Evolutionary conservation across 352 stramenopile genomes (phyloP).

Genomic region (Blastocystis sp.): DNA sequence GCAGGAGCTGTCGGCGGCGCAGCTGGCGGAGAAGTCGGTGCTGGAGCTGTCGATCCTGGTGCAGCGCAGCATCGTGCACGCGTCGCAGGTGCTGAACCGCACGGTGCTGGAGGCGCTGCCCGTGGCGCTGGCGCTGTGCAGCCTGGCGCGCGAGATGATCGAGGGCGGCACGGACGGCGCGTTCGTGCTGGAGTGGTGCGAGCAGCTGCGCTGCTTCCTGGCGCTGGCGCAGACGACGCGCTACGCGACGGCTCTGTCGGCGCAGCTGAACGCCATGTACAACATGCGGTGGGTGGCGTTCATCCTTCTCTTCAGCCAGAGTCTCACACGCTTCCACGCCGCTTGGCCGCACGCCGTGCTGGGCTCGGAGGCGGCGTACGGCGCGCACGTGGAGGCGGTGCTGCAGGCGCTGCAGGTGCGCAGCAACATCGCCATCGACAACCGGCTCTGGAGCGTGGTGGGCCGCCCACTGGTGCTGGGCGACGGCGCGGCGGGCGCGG

Average conservation of each 20-base stretch:
- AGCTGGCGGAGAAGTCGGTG: slow-evolving; percentile 15
- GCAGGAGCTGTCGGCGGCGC: neutral
- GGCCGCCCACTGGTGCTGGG: slow-evolving; percentile 30
- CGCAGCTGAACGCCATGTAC: neutral
- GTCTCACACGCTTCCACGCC: neutral
- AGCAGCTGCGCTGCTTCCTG: neutral
- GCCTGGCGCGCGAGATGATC: neutral
- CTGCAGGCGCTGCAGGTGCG: slow-evolving; percentile 2
- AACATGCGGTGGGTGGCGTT: slow-evolving; percentile 53
- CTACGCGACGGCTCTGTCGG: neutral
- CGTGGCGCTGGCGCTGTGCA: neutral
- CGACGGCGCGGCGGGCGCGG: neutral
- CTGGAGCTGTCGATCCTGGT: slow-evolving; percentile 41
- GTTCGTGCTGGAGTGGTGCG: neutral
- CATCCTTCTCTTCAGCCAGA: slow-evolving; percentile 22
- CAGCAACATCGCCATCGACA: slow-evolving; percentile 65
- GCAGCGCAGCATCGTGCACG: neutral
- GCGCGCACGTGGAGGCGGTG: neutral
- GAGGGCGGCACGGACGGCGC: neutral
- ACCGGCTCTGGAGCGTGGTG: slow-evolving; percentile 46
- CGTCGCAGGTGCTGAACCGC: slow-evolving; percentile 35
- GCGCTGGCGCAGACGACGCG: neutral
- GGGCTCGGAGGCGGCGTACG: neutral
- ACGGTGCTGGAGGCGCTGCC: neutral
- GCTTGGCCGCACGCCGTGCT: neutral